Conservation (phyloP, 2,329 filamentous ascomycete species). For the Ceratocystis destructans region DNA sequence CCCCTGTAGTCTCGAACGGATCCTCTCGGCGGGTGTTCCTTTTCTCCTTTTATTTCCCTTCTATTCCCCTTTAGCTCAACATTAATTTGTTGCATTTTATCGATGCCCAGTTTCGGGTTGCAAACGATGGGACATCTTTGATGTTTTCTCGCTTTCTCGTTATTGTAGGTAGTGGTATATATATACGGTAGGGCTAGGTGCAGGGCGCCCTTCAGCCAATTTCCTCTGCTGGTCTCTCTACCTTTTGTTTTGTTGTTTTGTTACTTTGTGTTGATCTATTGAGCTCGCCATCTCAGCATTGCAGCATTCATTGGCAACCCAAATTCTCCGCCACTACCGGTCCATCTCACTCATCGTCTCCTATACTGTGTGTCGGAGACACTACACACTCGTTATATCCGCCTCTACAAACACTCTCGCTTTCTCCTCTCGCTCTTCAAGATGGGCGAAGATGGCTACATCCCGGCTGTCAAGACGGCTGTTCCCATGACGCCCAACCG, state of each 20-base stretch:
- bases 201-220: neutral
- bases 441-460: constrained; percentile 17
- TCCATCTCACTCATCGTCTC: neutral
- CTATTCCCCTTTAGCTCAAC: constrained; percentile 2
- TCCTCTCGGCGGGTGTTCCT: neutral
- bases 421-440: neutral
- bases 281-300: neutral
- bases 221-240: neutral
- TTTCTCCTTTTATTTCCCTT: constrained; percentile 5
- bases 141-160: neutral
- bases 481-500: constrained; percentile 7
- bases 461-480: constrained; percentile 9
- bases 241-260: neutral
- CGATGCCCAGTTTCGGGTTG: neutral
- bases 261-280: neutral
- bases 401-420: neutral
- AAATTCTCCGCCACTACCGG: neutral
- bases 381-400: neutral
- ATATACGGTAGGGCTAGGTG: neutral
- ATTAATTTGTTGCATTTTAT: neutral
- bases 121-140: neutral
- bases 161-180: neutral
- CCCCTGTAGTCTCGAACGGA: neutral
- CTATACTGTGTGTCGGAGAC: neutral
- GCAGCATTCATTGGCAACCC: neutral